These are phyloP conservation scores for Zygosaccharomyces pseudobailii DNA, from an alignment of 1,139 yeast genomes.

Conservation along the genomic window DNA sequence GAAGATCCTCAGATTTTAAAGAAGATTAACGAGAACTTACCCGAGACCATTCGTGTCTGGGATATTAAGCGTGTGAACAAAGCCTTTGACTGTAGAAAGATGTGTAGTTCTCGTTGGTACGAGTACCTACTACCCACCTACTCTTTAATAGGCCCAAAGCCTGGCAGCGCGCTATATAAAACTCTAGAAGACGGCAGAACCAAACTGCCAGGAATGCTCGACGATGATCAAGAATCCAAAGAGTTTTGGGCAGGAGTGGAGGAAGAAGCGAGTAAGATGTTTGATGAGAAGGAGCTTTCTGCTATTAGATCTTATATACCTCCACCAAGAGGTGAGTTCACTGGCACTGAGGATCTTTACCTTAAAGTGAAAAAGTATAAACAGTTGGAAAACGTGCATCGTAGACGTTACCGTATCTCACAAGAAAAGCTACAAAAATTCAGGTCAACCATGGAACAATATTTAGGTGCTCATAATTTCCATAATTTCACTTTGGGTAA, in stretches of 20 bases:
- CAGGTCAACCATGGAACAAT: conserved; percentile 64
- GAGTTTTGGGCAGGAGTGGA: conserved; percentile 65
- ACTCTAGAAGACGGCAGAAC: conserved; percentile 51
- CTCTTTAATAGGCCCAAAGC: conserved; percentile 86
- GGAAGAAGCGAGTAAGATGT: conserved; percentile 40
- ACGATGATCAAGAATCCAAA: conserved; percentile 63
- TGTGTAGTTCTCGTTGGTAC: conserved; percentile 91
- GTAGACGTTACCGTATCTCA: conserved; percentile 67
- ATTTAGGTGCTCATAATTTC: conserved; percentile 88
- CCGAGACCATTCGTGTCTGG: conserved; percentile 88
- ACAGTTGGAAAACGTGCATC: conserved; percentile 58
- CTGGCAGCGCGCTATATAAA: conserved; percentile 57
- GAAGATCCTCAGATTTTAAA: conserved; percentile 77
- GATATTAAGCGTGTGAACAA: conserved; percentile 86
- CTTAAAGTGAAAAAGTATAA: conserved; percentile 55
- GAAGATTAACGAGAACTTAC: conserved; percentile 69
- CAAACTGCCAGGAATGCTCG: conserved; percentile 54
- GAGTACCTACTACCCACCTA: conserved; percentile 92
- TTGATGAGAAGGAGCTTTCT: conserved; percentile 47
- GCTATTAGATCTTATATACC: conserved; percentile 35
- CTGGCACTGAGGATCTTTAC: conserved; percentile 33
- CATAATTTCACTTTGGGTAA: conserved; percentile 94
- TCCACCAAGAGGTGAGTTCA: conserved; percentile 36
- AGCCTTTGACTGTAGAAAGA: conserved; percentile 88
- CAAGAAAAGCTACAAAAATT: conserved; percentile 55